Conservation (phyloP, 2,329 filamentous ascomycete species). For the Gaeumannomyces sp. region DNA sequence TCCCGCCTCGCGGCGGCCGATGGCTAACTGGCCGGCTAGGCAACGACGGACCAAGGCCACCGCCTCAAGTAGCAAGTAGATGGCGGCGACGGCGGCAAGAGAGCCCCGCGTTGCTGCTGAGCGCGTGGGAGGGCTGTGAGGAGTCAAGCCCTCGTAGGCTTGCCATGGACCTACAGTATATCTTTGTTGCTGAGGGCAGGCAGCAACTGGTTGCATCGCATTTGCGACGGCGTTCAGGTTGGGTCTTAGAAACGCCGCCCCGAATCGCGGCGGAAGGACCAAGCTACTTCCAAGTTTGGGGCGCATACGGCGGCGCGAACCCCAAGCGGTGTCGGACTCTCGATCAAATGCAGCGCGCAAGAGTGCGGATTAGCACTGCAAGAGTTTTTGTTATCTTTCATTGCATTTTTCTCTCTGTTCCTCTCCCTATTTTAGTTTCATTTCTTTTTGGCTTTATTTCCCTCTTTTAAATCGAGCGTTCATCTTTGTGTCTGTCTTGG, state of each 20-base stretch:
- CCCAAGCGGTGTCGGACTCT: background rate
- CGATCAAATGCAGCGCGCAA: background rate
- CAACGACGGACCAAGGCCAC: slow-evolving; percentile 10
- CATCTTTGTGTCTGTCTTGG: background rate
- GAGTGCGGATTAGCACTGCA: background rate
- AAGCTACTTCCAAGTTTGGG: background rate
- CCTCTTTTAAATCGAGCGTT: background rate
- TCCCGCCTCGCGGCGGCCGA: background rate
- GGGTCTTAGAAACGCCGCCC: background rate
- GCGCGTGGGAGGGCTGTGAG: background rate
- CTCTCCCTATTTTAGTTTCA: background rate
- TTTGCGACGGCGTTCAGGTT: slow-evolving; percentile 1
- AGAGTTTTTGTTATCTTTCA: background rate
- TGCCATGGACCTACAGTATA: background rate
- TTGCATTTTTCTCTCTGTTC: slow-evolving; percentile 1
- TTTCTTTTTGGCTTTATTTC: slow-evolving; percentile 5
- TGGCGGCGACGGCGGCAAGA: background rate
- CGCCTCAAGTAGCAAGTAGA: slow-evolving; percentile 7
- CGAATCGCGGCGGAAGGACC: background rate
- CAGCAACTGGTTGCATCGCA: slow-evolving; percentile 1
- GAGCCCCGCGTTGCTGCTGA: background rate
- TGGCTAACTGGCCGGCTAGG: background rate
- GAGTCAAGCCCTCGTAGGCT: background rate
- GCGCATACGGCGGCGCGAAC: background rate
- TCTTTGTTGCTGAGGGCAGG: background rate